Evolutionary conservation across 225 moss, liverwort and hornwort species (phyloP).

Genomic region (Rhytidiadelphus loreus): DNA sequence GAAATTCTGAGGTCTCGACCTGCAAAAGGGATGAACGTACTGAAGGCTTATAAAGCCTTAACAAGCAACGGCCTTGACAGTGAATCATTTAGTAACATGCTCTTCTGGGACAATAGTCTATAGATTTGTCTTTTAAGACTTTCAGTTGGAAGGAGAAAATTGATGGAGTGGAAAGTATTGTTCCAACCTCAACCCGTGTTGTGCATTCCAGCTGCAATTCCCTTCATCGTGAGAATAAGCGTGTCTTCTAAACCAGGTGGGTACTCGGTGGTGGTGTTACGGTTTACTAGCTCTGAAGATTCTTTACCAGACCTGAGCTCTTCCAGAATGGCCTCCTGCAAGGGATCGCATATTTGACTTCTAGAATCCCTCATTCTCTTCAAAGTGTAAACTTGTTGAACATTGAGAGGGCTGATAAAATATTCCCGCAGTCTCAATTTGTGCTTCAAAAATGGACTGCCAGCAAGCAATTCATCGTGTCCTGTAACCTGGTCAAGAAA

Average conservation of each 20-base stretch:
- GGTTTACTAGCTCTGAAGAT: slow-evolving; percentile 45
- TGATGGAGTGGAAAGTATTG: background rate
- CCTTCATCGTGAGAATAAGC: slow-evolving; percentile 59
- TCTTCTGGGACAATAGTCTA: background rate
- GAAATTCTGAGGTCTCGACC: background rate
- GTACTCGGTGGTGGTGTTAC: slow-evolving; percentile 45
- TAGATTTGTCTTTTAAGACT: background rate
- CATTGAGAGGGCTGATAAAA: slow-evolving; percentile 47
- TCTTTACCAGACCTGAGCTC: slow-evolving; percentile 42
- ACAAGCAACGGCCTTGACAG: background rate
- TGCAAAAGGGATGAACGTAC: background rate
- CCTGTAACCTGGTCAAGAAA: slow-evolving; percentile 21
- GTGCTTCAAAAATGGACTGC: slow-evolving; percentile 40
- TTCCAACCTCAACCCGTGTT: slow-evolving; percentile 36
- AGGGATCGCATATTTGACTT: slow-evolving; percentile 21
- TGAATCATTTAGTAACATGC: background rate
- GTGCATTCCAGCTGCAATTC: slow-evolving; percentile 53
- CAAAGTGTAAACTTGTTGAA: slow-evolving; percentile 43
- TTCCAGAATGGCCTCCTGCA: slow-evolving; percentile 34
- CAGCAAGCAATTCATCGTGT: slow-evolving; percentile 37
- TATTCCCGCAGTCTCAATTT: slow-evolving; percentile 36
- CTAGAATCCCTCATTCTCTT: slow-evolving; percentile 49
- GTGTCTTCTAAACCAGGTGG: slow-evolving; percentile 52
- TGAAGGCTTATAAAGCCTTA: background rate
- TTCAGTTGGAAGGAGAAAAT: background rate